Conservation (phyloP, 2,329 filamentous ascomycete species). For the Helminthosporium solani region DNA sequence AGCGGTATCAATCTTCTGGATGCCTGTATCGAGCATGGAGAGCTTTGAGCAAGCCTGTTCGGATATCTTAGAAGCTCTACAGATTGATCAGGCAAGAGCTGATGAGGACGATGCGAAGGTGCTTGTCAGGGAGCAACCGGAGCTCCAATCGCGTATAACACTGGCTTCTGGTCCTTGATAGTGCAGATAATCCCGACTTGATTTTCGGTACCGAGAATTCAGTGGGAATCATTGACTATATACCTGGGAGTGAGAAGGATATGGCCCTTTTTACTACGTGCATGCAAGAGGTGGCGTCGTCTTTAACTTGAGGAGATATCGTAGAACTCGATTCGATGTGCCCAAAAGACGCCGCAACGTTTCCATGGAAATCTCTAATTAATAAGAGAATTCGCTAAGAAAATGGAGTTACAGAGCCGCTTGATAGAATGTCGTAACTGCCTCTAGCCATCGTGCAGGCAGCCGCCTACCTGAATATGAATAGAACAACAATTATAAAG, state of each 20-base stretch:
- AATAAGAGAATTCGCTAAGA: conserved; percentile 4
- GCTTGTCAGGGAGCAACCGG: conserved; percentile 6
- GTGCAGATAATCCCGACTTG: conserved; percentile 11
- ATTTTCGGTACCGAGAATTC: conserved; percentile 5
- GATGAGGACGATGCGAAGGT: conserved; percentile 22
- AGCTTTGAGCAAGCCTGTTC: conserved; percentile 20
- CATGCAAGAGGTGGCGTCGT: conserved; percentile 4
- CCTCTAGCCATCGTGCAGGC: conserved; percentile 23
- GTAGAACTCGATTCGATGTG: conserved; percentile 26
- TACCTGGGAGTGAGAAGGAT: conserved; percentile 12
- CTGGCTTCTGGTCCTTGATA: conserved; percentile 13
- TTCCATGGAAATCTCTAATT: conserved; percentile 2
- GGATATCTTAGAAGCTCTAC: conserved; percentile 11
- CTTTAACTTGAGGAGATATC: conserved; percentile 7
- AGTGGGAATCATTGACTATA: conserved; percentile 9
- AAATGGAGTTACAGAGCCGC: not conserved
- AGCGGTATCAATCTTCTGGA: conserved; percentile 23
- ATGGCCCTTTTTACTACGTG: conserved; percentile 12
- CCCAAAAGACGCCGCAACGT: conserved; percentile 20
- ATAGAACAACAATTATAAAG: conserved; percentile 18
- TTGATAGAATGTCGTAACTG: conserved; percentile 36
- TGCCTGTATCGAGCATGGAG: conserved; percentile 22
- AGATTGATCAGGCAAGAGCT: conserved; percentile 10
- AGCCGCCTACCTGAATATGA: conserved; percentile 45
- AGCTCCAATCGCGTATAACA: conserved; percentile 13